A percentile compares a stretch with the other conserved stretches of the same genome.
Conservation (phyloP, 257 asterid species). For the Solanum sejunctum region DNA sequence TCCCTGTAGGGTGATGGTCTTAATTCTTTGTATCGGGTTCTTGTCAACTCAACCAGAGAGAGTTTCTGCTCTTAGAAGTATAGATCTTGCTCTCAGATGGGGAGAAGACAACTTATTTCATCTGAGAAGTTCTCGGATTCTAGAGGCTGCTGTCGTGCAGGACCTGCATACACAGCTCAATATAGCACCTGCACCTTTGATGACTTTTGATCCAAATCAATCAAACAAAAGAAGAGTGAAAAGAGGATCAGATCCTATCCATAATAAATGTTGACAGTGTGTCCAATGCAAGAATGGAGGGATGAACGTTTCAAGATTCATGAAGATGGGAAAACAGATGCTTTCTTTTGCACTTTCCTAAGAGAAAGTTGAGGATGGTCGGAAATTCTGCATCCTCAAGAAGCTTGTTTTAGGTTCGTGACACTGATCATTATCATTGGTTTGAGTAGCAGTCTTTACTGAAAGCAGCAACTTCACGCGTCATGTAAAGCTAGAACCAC, state of each 20-base stretch:
- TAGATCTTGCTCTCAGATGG: slow-evolving; percentile 43
- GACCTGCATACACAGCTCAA: slow-evolving; percentile 21
- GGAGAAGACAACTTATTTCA: slow-evolving; percentile 1
- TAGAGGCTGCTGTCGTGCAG: slow-evolving; percentile 17
- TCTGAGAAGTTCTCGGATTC: slow-evolving; percentile 18
- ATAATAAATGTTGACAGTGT: slow-evolving; percentile 39
- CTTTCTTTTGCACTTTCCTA: not conserved
- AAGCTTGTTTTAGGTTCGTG: not conserved
- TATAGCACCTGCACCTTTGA: slow-evolving; percentile 50
- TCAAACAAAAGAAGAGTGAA: slow-evolving; percentile 56
- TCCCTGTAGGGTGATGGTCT: slow-evolving; percentile 18
- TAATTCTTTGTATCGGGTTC: slow-evolving; percentile 31
- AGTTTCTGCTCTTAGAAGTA: slow-evolving; percentile 31
- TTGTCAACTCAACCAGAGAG: slow-evolving; percentile 23
- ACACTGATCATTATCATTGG: not conserved
- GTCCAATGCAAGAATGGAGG: not conserved
- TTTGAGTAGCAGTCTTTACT: not conserved
- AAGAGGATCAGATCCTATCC: slow-evolving; percentile 80
- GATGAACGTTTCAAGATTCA: not conserved
- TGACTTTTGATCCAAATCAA: slow-evolving; percentile 45
- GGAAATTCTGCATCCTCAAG: slow-evolving; percentile 1
- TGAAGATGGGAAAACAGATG: not conserved
- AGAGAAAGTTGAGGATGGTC: not conserved
- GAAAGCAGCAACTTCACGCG: not conserved
- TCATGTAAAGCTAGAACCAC: not conserved